phyloP scores from a whole-genome alignment of 2,329 filamentous ascomycete species.

The Nannizziopsis arthrosporioides region DNA sequence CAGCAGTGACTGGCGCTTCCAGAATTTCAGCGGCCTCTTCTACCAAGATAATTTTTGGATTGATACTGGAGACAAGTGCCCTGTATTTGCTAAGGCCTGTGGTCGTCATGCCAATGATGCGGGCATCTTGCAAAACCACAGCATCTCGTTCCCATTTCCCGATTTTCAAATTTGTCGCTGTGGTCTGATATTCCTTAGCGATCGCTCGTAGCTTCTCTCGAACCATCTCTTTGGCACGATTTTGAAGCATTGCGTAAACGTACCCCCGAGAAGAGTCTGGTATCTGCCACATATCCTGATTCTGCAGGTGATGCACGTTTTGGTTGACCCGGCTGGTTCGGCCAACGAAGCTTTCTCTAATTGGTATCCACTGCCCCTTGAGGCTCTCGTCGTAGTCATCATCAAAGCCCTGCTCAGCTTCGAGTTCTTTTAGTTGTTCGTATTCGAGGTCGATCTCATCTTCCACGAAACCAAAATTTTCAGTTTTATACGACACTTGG shows the following conservation, averaged over 20 bases:
- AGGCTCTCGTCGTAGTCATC: constrained; percentile 47
- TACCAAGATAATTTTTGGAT: constrained; percentile 58
- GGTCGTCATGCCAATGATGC: constrained; percentile 58
- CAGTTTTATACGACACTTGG: constrained; percentile 33
- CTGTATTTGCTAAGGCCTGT: constrained; percentile 75
- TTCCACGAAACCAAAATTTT: constrained; percentile 43
- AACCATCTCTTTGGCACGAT: constrained; percentile 41
- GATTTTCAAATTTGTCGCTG: constrained; percentile 44
- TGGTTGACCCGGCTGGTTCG: constrained; percentile 12
- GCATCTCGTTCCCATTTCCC: constrained; percentile 50
- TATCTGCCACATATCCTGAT: constrained; percentile 51
- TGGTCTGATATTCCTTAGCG: constrained; percentile 40
- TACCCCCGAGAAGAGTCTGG: constrained; percentile 44
- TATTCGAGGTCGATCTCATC: constrained; percentile 52
- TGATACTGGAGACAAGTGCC: constrained; percentile 52
- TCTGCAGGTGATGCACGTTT: constrained; percentile 23
- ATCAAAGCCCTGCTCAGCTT: constrained; percentile 44
- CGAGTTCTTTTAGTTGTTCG: constrained; percentile 49
- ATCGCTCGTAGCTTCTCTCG: constrained; percentile 39
- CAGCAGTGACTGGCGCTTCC: constrained; percentile 45
- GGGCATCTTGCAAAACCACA: constrained; percentile 48
- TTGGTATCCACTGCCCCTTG: constrained; percentile 34
- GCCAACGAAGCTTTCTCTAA: constrained; percentile 34
- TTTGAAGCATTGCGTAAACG: constrained; percentile 56
- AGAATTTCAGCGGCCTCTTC: constrained; percentile 70